These are phyloP conservation scores for Rubia peregrina DNA, from an alignment of 305 asterid genomes.

Conservation along the genomic window DNA sequence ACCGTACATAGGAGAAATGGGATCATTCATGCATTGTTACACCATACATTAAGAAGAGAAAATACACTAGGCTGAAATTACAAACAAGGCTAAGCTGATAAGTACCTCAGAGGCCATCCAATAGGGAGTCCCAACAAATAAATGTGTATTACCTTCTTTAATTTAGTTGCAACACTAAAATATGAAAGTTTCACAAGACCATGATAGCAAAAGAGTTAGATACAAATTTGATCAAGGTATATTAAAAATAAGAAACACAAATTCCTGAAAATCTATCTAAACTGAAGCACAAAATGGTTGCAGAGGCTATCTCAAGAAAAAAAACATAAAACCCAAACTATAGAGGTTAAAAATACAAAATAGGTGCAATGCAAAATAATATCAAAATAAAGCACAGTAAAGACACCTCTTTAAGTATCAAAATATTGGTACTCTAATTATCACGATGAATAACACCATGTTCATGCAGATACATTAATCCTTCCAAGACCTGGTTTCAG, in stretches of 20 bases:
- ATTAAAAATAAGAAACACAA: not conserved
- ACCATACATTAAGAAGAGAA: not conserved
- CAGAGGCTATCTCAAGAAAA: constrained; percentile 7
- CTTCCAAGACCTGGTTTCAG: constrained; percentile 77
- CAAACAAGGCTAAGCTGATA: not conserved
- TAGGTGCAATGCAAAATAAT: not conserved
- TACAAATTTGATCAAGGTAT: not conserved
- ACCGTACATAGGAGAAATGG: not conserved
- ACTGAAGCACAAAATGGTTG: constrained; percentile 11
- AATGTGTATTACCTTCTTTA: constrained; percentile 82
- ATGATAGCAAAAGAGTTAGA: constrained; percentile 41
- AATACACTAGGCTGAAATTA: not conserved
- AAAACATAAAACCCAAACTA: not conserved
- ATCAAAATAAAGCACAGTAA: not conserved
- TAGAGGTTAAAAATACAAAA: not conserved
- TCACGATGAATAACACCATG: constrained; percentile 98
- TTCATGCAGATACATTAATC: constrained; percentile 92
- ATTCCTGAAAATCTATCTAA: not conserved
- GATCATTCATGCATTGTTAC: not conserved
- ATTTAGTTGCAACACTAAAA: constrained; percentile 95
- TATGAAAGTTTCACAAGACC: constrained; percentile 99
- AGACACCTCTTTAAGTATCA: constrained; percentile 62
- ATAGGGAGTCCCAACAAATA: constrained; percentile 98
- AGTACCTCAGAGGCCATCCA: constrained; percentile 99
- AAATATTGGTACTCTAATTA: constrained; percentile 67